Conservation (phyloP, 2,329 filamentous ascomycete species). For the Cladosporium sphaerospermum region DNA sequence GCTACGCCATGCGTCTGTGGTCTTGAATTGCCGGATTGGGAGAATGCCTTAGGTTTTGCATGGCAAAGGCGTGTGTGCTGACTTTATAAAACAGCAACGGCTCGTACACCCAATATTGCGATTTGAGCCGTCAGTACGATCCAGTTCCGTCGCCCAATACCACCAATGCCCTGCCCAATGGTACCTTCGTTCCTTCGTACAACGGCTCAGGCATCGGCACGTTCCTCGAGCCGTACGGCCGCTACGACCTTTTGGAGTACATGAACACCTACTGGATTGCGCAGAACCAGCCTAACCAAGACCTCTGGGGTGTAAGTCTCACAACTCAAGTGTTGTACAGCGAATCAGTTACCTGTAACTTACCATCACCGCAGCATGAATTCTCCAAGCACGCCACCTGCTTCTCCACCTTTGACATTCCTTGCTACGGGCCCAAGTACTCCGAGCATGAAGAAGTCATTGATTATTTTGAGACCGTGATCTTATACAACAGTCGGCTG, state of each 20-base stretch:
- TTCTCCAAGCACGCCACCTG: slow-evolving; percentile 62
- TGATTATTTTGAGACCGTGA: slow-evolving; percentile 57
- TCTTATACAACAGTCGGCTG: slow-evolving; percentile 51
- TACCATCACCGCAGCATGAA: slow-evolving; percentile 43
- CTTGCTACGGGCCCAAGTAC: slow-evolving; percentile 59
- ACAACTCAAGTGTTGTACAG: background rate
- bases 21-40: background rate
- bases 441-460: slow-evolving; percentile 53
- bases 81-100: slow-evolving; percentile 34
- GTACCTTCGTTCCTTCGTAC: slow-evolving; percentile 50
- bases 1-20: background rate
- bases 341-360: background rate
- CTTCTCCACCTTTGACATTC: slow-evolving; percentile 58
- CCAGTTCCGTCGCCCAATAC: slow-evolving; percentile 54
- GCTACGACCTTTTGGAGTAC: slow-evolving; percentile 54
- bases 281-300: slow-evolving; percentile 49
- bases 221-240: slow-evolving; percentile 54
- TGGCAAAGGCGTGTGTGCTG: too few species aligned
- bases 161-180: slow-evolving; percentile 50
- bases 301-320: slow-evolving; percentile 50
- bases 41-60: background rate
- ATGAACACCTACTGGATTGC: slow-evolving; percentile 63
- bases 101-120: slow-evolving; percentile 62
- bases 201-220: slow-evolving; percentile 52
- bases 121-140: slow-evolving; percentile 59